These are phyloP conservation scores for Colletotrichum incanum DNA, from an alignment of 2,329 filamentous ascomycete species.

Conservation along the genomic window DNA sequence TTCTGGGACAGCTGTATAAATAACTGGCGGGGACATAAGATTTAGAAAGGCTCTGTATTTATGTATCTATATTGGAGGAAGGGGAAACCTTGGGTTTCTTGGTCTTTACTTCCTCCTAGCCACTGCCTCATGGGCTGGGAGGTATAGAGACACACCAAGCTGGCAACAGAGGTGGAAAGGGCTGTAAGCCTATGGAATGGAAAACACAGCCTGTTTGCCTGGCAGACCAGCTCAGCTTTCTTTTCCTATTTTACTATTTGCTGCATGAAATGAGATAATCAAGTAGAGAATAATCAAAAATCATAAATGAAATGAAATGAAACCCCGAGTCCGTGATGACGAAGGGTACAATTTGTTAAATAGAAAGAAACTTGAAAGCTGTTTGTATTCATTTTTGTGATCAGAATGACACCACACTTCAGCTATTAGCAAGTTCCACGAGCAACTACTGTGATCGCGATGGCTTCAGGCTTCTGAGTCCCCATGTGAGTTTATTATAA, in stretches of 20 bases:
- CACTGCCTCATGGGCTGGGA: not conserved
- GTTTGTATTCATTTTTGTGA: no score
- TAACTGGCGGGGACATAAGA: not conserved
- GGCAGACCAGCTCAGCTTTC: no score
- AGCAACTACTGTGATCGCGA: not conserved
- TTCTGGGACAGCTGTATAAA: not conserved
- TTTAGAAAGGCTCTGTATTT: no score
- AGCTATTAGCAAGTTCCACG: not conserved
- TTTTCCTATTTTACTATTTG: no score
- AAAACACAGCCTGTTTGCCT: not conserved
- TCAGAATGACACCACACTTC: not conserved
- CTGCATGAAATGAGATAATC: no score
- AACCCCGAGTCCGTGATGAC: no score
- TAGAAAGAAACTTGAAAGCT: no score
- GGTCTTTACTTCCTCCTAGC: not conserved
- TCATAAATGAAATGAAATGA: no score
- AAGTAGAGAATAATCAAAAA: no score
- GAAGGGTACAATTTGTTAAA: no score
- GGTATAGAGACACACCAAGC: rapidly evolving
- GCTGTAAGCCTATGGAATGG: not conserved
- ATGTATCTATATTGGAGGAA: not conserved
- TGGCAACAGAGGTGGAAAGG: not conserved
- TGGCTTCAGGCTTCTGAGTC: not conserved
- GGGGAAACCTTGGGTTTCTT: not conserved
- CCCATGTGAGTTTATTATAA: not conserved